Evolutionary conservation across 495 filamentous ascomycete genomes (phyloP).

Genomic region (Aspergillus bridgeri): DNA sequence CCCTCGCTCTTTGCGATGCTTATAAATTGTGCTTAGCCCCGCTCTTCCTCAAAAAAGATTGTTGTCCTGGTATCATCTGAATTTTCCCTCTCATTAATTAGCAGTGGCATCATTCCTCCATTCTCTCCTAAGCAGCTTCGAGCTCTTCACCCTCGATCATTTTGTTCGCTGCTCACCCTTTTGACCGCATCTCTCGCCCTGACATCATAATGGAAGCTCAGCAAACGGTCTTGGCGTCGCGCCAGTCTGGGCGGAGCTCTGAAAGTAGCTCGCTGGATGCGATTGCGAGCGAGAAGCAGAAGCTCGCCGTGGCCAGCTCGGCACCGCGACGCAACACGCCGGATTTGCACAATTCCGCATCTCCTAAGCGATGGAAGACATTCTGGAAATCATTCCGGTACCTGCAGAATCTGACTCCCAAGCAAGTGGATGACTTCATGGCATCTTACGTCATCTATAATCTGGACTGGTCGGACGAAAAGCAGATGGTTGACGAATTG

Average conservation of each 20-base stretch:
- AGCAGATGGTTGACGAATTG: constrained; percentile 54
- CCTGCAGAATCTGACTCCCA: constrained; percentile 52
- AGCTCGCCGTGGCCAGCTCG: constrained; percentile 20
- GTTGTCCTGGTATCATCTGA: neutral
- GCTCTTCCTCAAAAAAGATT: constrained; percentile 4
- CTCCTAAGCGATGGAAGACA: constrained; percentile 52
- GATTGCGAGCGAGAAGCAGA: constrained; percentile 38
- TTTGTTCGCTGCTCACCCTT: neutral
- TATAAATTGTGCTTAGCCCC: constrained; percentile 19
- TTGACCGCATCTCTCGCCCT: neutral
- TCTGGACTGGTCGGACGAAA: constrained; percentile 59
- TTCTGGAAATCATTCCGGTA: constrained; percentile 56
- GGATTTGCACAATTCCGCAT: constrained; percentile 45
- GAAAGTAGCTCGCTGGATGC: constrained; percentile 42
- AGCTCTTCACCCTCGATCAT: neutral
- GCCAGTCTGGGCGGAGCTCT: constrained; percentile 33
- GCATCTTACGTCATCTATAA: constrained; percentile 65
- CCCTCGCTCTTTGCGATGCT: constrained; percentile 3
- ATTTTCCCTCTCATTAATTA: neutral
- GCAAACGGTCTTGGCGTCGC: constrained; percentile 17
- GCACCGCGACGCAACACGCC: constrained; percentile 18
- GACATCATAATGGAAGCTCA: constrained; percentile 19
- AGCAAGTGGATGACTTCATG: constrained; percentile 64
- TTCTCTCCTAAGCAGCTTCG: neutral
- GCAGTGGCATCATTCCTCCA: neutral